phyloP scores from a whole-genome alignment of 2,329 filamentous ascomycete species.

The Blastomyces parvus region DNA sequence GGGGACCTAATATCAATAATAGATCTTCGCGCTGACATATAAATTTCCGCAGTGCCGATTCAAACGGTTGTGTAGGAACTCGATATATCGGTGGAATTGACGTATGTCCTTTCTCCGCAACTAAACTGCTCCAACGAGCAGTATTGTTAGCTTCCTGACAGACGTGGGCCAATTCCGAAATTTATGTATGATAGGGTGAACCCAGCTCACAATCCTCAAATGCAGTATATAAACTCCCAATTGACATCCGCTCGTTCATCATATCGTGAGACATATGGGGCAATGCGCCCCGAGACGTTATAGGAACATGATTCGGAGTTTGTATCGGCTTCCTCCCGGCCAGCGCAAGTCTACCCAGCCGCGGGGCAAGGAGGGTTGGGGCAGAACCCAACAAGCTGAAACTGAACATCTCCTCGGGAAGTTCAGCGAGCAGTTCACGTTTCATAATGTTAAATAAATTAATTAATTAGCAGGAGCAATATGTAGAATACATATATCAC shows the following conservation, averaged over 20 bases:
- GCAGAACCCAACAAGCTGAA: slow-evolving; percentile 30
- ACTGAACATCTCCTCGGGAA: slow-evolving; percentile 28
- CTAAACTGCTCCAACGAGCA: slow-evolving; percentile 39
- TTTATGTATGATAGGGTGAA: neutral
- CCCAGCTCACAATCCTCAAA: slow-evolving; percentile 80
- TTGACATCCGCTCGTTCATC: slow-evolving; percentile 52
- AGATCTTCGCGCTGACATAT: slow-evolving; percentile 58
- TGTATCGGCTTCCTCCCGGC: slow-evolving; percentile 56
- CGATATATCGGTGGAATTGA: slow-evolving; percentile 46
- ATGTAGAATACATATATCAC: neutral
- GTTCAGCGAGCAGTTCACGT: slow-evolving; percentile 17
- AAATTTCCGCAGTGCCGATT: slow-evolving; percentile 63
- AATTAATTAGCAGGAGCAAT: neutral
- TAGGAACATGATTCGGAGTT: slow-evolving; percentile 73
- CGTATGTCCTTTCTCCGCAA: slow-evolving; percentile 50
- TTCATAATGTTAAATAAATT: slow-evolving; percentile 21
- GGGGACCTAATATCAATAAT: slow-evolving; percentile 63
- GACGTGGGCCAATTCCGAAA: neutral
- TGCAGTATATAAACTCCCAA: slow-evolving; percentile 66
- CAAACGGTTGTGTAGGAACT: slow-evolving; percentile 34
- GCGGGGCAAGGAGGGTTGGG: slow-evolving; percentile 39
- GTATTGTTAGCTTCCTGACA: slow-evolving; percentile 24
- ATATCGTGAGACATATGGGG: slow-evolving; percentile 88
- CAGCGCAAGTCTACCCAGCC: slow-evolving; percentile 59
- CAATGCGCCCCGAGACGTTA: slow-evolving; percentile 72